Conservation (phyloP, 2,329 filamentous ascomycete species). For the Proliferodiscus dingleyae region DNA sequence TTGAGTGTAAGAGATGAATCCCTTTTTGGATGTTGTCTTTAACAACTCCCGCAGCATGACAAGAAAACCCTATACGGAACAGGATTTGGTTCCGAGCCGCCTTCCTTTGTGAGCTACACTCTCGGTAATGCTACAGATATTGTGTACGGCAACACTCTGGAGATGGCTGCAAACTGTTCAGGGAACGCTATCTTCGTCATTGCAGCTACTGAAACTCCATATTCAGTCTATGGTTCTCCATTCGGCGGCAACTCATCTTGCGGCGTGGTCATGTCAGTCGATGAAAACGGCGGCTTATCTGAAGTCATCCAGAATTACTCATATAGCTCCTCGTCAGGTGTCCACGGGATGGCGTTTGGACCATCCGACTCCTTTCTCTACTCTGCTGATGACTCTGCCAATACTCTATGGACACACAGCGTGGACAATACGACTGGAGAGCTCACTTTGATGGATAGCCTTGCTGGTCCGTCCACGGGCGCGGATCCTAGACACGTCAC, state of each 20-base stretch:
- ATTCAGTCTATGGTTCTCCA: slow-evolving; percentile 29
- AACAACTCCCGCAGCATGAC: slow-evolving; percentile 26
- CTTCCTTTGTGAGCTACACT: slow-evolving; percentile 28
- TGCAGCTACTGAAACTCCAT: slow-evolving; percentile 20
- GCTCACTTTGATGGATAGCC: slow-evolving; percentile 8
- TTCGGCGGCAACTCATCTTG: slow-evolving; percentile 28
- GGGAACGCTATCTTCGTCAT: slow-evolving; percentile 26
- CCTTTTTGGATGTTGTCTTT: slow-evolving; percentile 1
- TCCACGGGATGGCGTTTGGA: slow-evolving; percentile 46
- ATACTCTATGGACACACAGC: slow-evolving; percentile 36
- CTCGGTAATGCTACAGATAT: slow-evolving; percentile 22
- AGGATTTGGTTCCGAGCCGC: slow-evolving; percentile 19
- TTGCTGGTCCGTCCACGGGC: slow-evolving; percentile 15
- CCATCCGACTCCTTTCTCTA: slow-evolving; percentile 40
- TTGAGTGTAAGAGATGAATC: slow-evolving; percentile 26
- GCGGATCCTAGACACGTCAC: slow-evolving; percentile 28
- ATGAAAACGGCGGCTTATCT: slow-evolving; percentile 36
- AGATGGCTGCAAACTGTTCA: slow-evolving; percentile 16
- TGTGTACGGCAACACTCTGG: slow-evolving; percentile 16
- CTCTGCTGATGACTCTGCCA: slow-evolving; percentile 43
- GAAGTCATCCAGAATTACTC: slow-evolving; percentile 41
- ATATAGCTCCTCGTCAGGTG: slow-evolving; percentile 39
- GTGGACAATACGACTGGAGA: slow-evolving; percentile 14
- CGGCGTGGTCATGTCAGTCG: slow-evolving; percentile 37
- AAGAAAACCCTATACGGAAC: slow-evolving; percentile 31